Evolutionary conservation across 306 rosid genomes (phyloP), one percentile per base, ranked within the genome.

Genomic region (Coriaria nepalensis): DNA sequence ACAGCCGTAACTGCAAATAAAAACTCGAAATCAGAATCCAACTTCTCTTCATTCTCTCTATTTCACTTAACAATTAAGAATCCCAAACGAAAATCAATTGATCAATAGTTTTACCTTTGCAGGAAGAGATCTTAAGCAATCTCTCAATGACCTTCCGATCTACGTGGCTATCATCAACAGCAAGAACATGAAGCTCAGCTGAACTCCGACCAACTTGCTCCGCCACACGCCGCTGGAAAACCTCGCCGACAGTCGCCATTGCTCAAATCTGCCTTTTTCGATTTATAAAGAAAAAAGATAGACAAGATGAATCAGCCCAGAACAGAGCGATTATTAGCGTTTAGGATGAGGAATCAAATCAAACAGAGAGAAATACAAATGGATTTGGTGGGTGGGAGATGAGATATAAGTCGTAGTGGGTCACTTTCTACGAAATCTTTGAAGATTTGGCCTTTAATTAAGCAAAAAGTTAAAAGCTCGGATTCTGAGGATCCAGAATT

Each of bases 61-160:
- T 48, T 5, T 4, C 5, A 36, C 35, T 45, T 32, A 9, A 48
- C 7, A 59, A 60, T 4, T 7, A 4, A 59, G 40, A 59, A 20
- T 20, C 13, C 11, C 20, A 2, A 2, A 59, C 32, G 5, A 35
- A 35, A 7, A 32, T 5, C 6, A 6, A 10, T 36, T n/a, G 12
- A 14, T 35, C 6, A 59, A 35, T 13, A 33, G 5, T 51, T 3
- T 3, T 49, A 87, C 96, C 96, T 84, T 84, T 79, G 51, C 93
- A 90, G 7, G 93, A 77, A 8, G 95, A 81, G 43, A 74, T 67
- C 68, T 75, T 84, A 0, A 90, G 75, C 78, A 90, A 68, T 7
- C 70, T 65, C 50, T 90, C 97, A 32, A 90, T 90, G 33, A 90
- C 92, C 60, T 76, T 84, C 35, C 95, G 76, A 46, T 90, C 97